Evolutionary conservation across 441 rosid species (phyloP).

Genomic region (Cnidoscolus chayamansa): DNA sequence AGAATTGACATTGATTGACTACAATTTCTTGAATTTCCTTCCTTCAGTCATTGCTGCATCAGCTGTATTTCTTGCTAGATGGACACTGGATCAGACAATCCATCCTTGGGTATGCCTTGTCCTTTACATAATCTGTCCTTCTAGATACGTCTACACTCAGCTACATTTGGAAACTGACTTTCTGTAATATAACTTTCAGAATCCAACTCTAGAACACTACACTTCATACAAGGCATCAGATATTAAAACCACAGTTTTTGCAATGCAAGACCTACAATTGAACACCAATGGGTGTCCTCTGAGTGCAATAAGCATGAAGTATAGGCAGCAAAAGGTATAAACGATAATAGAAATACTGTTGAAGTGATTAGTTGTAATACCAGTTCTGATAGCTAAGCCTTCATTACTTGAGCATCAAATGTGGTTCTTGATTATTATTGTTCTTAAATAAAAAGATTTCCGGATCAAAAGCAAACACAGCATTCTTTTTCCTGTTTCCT

Average conservation of each 20-base stretch:
- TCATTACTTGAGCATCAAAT: background rate
- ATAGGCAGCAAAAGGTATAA: constrained; percentile 63
- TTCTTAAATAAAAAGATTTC: background rate
- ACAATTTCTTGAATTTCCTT: constrained; percentile 52
- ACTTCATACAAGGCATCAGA: constrained; percentile 59
- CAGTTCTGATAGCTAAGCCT: background rate
- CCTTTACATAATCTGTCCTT: constrained; percentile 13
- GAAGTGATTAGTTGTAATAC: background rate
- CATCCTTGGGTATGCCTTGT: constrained; percentile 68
- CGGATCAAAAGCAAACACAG: background rate
- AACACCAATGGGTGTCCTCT: constrained; percentile 54
- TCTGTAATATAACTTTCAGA: constrained; percentile 41
- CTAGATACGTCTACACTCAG: constrained; percentile 9
- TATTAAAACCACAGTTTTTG: constrained; percentile 56
- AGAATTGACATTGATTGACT: constrained; percentile 62
- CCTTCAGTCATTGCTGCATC: constrained; percentile 80
- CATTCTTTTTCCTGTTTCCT: background rate
- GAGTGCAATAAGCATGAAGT: constrained; percentile 59
- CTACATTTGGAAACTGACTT: constrained; percentile 20
- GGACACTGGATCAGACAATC: constrained; percentile 65
- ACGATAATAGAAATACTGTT: background rate
- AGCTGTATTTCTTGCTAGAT: constrained; percentile 72
- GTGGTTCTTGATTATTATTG: background rate
- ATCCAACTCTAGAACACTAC: constrained; percentile 72
- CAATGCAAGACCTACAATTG: constrained; percentile 64